Base-by-base conservation (phyloP, 1,284 basidiomycete genomes). In the Ganoderma sp. region DNA sequence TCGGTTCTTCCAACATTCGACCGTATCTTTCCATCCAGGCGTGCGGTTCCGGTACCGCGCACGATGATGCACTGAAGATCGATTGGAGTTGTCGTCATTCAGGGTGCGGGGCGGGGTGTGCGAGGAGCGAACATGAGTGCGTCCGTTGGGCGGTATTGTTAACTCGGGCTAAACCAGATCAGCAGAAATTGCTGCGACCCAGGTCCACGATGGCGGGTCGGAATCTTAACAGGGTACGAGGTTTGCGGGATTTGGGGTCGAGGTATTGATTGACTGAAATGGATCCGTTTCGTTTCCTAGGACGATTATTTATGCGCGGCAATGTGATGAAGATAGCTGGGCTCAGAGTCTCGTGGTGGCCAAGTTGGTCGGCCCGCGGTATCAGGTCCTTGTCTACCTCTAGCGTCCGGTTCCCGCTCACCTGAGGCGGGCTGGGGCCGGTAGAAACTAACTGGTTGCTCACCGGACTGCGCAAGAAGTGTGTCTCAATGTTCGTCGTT, bases 161-260 rank as follows among this genome's bases (percentile, higher is more conserved):
- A 28, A 41, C 48, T 39, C 50, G 25, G 37, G 50, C 50, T 37
- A 28, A 45, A 39, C 54, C 54, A 56, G 6, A 64, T 22, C 28
- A 41, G 52, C 62, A 56, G 62, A 56, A 54, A 56, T 56, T 63
- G 52, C 25, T 22, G 28, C 62, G 22, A 42, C 17, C 50, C 22
- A 8, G 14, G 45, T 34, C n/a, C 61, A 48, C 17, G 32, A 32
- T 34, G 19, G 61, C 32, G 32, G 45, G 42, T 37, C 17, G 7
- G 32, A 58, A 57, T 43, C 52, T 57, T 43, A 64, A 43, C 56
- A 43, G 63, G 52, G 39, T 50, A 42, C 22, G 45, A 42, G 54
- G 17, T 28, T 43, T 64, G 41, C 54, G 25, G 25, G 41, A 64
- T 56, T 32, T 56, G 63, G 28, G 41, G 34, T 17, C 34, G 9